Conservation (phyloP, 148 eudicot genomes). For the Rheum nobile region DNA sequence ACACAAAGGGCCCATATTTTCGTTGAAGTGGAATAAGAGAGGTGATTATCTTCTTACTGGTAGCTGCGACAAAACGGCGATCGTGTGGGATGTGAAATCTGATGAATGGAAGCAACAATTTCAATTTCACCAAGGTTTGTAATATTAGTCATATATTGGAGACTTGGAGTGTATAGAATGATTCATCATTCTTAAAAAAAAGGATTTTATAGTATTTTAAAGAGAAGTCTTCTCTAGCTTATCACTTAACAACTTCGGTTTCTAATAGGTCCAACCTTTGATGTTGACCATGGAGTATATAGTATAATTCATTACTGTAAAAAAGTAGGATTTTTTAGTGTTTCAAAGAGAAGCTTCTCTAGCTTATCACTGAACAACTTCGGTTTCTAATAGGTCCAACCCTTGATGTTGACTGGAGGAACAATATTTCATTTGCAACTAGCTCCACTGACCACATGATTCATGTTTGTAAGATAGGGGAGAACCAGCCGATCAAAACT, state of each 20-base stretch:
- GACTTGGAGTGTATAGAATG: slow-evolving; percentile 13
- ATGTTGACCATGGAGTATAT: slow-evolving; percentile 47
- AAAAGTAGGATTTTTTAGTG: background rate
- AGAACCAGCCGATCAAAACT: slow-evolving; percentile 31
- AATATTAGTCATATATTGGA: background rate
- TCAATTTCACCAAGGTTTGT: slow-evolving; percentile 53
- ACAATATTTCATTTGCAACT: slow-evolving; percentile 51
- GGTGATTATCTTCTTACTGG: slow-evolving; percentile 72
- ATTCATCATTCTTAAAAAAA: background rate
- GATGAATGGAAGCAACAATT: slow-evolving; percentile 64
- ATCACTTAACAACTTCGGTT: slow-evolving; percentile 1
- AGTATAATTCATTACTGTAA: background rate
- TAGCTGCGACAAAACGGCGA: slow-evolving; percentile 61
- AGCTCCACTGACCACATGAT: slow-evolving; percentile 60
- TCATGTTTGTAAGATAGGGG: slow-evolving; percentile 56
- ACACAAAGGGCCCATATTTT: slow-evolving; percentile 67
- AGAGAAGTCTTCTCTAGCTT: background rate
- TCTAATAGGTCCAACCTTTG: slow-evolving; percentile 47
- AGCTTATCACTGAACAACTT: background rate
- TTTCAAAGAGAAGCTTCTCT: background rate
- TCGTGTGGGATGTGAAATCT: slow-evolving; percentile 71
- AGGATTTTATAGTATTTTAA: background rate
- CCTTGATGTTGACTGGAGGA: slow-evolving; percentile 63
- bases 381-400: slow-evolving; percentile 37
- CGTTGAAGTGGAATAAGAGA: slow-evolving; percentile 73